Base-by-base conservation (phyloP, 768 basidiomycete species). In the Neoboletus brunneissimus region DNA sequence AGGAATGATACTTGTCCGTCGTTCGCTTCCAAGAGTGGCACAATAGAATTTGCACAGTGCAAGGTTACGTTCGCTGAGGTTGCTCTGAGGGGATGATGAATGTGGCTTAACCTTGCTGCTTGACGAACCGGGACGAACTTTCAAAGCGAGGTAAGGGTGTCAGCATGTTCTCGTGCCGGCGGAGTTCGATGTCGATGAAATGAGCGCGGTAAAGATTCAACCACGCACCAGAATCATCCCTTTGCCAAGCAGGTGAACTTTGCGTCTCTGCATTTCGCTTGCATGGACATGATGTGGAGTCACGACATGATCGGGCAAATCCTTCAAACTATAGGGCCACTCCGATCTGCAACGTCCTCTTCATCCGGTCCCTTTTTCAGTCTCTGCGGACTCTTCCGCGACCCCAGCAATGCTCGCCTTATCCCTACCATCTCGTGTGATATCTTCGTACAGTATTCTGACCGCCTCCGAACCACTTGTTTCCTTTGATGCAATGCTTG, bases 401-500 rank as follows among this genome's bases (percentile, higher is more conserved):
- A 27, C 34, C 1, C 52, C 8, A 12, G 34, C 9, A 29, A 9
- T 29, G 9, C 29, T 9, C 9, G 29, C 29, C 13, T 15, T 7
- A 1, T 34, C 25, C 22, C 3, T 1, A 1, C 32, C 25, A 1
- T 23, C 10, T 49, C 18, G 38, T 25, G 12, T 50, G 43, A 53
- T 48, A 54, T 63, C 63, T 57, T 51, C 67, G 7, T 62, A 44
- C n/a, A 69, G 49, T 37, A 82, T 41, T 59, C 79, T 66, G 9
- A 74, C 68, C 13, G 74, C 73, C 18, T 81, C 78, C 4, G 75
- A 77, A 5, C 70, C 61, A 1, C 77, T 77, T 0, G 81, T 81
- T 64, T 80, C 79, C 48, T 54, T 57, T 5, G 37, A 57, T 2
- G 79, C 77, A 5, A 86, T 70, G 1, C 81, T 84, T 10, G 82